Conservation (phyloP, 441 rosid species). For the Euphorbia schlechtendalii region DNA sequence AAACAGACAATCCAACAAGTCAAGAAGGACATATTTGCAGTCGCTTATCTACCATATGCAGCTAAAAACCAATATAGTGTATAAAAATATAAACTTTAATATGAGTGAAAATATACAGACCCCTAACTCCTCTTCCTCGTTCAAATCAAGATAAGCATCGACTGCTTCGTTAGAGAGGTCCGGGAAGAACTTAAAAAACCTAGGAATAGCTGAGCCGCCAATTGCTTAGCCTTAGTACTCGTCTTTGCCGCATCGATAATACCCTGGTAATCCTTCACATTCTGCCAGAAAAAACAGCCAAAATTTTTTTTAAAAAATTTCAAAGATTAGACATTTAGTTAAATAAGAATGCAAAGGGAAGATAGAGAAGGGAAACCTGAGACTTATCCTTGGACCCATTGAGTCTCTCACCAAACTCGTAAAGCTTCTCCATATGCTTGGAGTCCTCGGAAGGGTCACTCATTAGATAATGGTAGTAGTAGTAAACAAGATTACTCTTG, state of each 20-base stretch:
- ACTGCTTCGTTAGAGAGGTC: conserved; percentile 57
- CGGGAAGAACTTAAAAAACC: conserved; percentile 96
- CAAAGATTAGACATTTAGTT: not conserved
- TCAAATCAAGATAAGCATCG: conserved; percentile 70
- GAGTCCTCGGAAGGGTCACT: conserved; percentile 59
- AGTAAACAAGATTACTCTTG: not conserved
- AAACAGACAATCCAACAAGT: no score
- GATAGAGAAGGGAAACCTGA: conserved; percentile 37
- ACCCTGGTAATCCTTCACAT: conserved; percentile 79
- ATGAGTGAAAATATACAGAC: conserved; percentile 32
- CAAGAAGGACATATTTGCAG: no score
- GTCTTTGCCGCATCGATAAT: conserved; percentile 70
- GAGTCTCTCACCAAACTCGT: conserved; percentile 91
- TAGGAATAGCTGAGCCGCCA: conserved; percentile 98
- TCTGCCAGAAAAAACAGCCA: conserved; percentile 33
- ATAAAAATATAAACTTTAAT: not conserved
- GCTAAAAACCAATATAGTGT: not conserved
- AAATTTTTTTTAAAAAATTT: not conserved
- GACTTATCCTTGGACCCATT: conserved; percentile 92
- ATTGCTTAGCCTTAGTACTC: conserved; percentile 77
- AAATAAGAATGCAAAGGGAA: conserved; percentile 1
- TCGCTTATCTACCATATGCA: not conserved
- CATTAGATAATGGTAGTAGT: conserved; percentile 27
- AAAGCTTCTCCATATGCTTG: conserved; percentile 80
- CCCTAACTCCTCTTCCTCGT: conserved; percentile 90